phyloP scores from a whole-genome alignment of 768 basidiomycete species.

The Leccinum arenicola region DNA sequence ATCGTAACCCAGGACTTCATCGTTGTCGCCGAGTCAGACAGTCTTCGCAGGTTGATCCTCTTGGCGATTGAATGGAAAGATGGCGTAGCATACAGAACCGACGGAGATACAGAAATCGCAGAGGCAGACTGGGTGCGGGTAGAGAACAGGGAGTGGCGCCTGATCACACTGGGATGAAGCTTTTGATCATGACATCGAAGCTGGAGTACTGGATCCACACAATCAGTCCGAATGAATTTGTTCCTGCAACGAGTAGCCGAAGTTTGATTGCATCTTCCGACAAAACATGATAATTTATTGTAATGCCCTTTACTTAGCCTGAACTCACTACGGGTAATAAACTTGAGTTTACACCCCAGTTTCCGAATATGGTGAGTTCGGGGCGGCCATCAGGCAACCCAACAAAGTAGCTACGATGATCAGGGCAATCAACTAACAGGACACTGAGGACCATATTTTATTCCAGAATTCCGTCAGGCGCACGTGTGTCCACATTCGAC shows the following conservation, averaged over 20 bases:
- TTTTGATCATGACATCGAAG: not conserved
- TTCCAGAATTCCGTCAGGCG: not conserved
- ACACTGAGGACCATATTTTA: not conserved
- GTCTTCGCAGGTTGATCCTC: not conserved
- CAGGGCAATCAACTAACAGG: not conserved
- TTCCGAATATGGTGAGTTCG: not conserved
- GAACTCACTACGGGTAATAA: no score
- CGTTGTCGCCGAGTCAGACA: slow-evolving; percentile 4
- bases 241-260: not conserved
- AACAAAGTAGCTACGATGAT: not conserved
- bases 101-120: not conserved
- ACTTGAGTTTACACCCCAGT: no score
- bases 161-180: not conserved
- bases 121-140: slow-evolving; percentile 1
- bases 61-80: not conserved
- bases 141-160: slow-evolving; percentile 14
- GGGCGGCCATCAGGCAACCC: not conserved
- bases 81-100: not conserved
- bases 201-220: not conserved
- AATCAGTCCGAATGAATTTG: no score
- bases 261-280: not conserved
- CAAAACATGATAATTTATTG: not conserved
- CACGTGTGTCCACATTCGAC: not conserved
- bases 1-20: slow-evolving; percentile 13
- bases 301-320: no score